These are phyloP conservation scores for Favolaschia claudopus DNA, from an alignment of 768 basidiomycete species.

Conservation along the genomic window DNA sequence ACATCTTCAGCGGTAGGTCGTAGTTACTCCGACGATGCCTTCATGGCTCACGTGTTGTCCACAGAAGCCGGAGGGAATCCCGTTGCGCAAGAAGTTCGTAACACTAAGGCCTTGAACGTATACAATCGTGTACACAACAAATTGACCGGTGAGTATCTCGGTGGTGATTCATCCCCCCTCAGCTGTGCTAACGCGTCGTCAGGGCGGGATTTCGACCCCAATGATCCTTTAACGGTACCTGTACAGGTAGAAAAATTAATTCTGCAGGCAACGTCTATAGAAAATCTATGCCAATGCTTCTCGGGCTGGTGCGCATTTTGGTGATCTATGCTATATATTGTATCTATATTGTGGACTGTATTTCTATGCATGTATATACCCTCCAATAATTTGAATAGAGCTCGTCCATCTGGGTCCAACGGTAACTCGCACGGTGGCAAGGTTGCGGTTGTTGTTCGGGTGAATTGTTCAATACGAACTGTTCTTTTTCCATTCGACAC, in stretches of 20 bases:
- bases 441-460: too few species aligned
- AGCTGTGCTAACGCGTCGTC: slow-evolving; percentile 2
- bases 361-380: slow-evolving; percentile 20
- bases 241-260: slow-evolving; percentile 94
- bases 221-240: slow-evolving; percentile 72
- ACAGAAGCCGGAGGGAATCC: slow-evolving; percentile 55
- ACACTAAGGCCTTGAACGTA: slow-evolving; percentile 88
- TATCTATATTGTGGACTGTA: slow-evolving; percentile 21
- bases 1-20: slow-evolving; percentile 85
- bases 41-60: neutral
- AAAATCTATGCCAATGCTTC: slow-evolving; percentile 97
- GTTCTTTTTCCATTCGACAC: too few species aligned
- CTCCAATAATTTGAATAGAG: neutral
- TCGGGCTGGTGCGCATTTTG: slow-evolving; percentile 92
- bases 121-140: slow-evolving; percentile 96
- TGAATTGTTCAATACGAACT: too few species aligned
- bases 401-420: neutral
- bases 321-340: slow-evolving; percentile 45
- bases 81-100: slow-evolving; percentile 85
- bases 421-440: neutral
- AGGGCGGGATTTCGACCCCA: slow-evolving; percentile 95
- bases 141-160: slow-evolving; percentile 72
- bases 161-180: neutral
- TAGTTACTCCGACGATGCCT: neutral
- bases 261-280: slow-evolving; percentile 89